Evolutionary conservation across 2,329 filamentous ascomycete species (phyloP), one percentile per base, ranked within the genome.

Genomic region (Harringtonia lauricola): DNA sequence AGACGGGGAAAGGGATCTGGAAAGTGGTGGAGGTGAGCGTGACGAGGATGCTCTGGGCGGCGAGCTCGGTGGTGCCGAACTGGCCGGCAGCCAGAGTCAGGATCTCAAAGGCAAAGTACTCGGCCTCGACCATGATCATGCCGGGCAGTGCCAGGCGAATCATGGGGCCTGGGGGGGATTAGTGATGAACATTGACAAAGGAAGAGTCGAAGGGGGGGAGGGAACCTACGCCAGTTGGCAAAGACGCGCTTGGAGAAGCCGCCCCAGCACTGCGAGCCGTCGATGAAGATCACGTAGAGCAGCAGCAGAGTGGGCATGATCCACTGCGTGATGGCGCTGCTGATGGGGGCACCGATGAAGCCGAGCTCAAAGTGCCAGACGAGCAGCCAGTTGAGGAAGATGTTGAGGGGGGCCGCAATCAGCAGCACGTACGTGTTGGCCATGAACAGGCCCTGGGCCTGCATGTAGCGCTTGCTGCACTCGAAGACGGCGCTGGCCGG

Each of bases 41-140:
- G 19, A 82, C 76, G 3, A 96, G 68, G 14, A 95, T 81, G 29
- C 84, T 89, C 61, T 98, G 89, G 0, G 92, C 89, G 0, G 90
- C 90, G 1, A 96, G 74, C 48, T 83, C 79, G 17, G 81, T 81
- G 2, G 85, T 79, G 15, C 84, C 85, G 46, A 95, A 81, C 53
- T 84, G 86, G 41, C 82, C 86, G 0, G 86, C 77, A 9, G 81
- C 79, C n/a, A 95, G 70, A 0, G 88, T 95, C 49, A 95, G 69
- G 39, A 95, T 79, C 60, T 96, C 90, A 59, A 96, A 96, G 8
- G 89, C 88, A 12, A 95, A 73, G 65, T 86, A 94, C 60, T 96
- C 90, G 6, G 90, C 88, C 59, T 94, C 81, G 2, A 96, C 83
- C 89, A 95, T 95, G 51, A 95, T 68, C 59, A 96, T 79, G 2